A percentile compares a stretch with the other conserved stretches of the same genome.
Evolutionary conservation across 768 basidiomycete species (phyloP).

Genomic region (Nidularia pulvinata): DNA sequence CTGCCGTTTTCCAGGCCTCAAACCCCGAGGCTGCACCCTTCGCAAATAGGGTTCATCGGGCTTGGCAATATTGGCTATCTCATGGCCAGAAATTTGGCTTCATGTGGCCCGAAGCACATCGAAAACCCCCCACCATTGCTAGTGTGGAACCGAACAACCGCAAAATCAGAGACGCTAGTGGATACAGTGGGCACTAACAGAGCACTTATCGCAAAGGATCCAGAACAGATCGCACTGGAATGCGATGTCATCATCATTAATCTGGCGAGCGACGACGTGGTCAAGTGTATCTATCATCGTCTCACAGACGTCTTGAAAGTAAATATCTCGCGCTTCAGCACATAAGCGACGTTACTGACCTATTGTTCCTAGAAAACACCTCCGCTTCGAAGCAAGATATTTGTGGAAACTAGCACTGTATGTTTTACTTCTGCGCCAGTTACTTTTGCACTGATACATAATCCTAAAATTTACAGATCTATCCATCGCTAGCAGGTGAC

Average conservation of each 20-base stretch:
- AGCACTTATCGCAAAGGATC: constrained; percentile 53
- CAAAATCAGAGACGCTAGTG: constrained; percentile 58
- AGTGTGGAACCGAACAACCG: constrained; percentile 74
- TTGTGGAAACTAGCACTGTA: constrained; percentile 87
- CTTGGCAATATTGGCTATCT: constrained; percentile 70
- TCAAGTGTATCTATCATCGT: constrained; percentile 59
- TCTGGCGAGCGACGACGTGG: constrained; percentile 71
- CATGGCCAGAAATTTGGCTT: constrained; percentile 84
- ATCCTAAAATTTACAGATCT: constrained; percentile 43
- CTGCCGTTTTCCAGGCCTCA: constrained; percentile 15
- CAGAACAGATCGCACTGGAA: constrained; percentile 57
- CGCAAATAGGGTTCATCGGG: constrained; percentile 43
- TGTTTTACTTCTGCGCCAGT: constrained; percentile 16
- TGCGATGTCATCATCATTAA: constrained; percentile 81
- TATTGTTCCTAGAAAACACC: constrained; percentile 32
- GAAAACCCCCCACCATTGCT: constrained; percentile 49
- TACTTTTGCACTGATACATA: constrained; percentile 3
- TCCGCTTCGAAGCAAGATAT: constrained; percentile 61
- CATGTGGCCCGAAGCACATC: constrained; percentile 33
- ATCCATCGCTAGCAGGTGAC: constrained; percentile 57
- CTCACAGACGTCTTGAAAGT: constrained; percentile 64
- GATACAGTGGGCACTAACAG: constrained; percentile 54
- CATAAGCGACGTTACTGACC: background rate
- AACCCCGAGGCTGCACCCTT: constrained; percentile 9
- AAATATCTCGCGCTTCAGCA: background rate